Base-by-base conservation (phyloP, 1,139 yeast genomes). In the Yamadazyma blattariae region DNA sequence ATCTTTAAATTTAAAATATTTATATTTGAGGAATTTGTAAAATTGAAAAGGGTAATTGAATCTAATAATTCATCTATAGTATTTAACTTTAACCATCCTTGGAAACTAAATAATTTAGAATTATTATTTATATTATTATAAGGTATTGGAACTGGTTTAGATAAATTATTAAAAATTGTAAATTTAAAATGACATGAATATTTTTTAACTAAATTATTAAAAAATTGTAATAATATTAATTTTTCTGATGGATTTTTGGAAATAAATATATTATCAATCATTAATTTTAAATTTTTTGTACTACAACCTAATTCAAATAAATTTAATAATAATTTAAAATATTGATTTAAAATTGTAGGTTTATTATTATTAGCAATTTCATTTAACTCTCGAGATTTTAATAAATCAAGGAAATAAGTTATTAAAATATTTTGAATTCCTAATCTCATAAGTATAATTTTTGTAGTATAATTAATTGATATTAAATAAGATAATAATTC, bases 301-400 rank as follows among this genome's bases (percentile, higher is more conserved):
- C 56, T 57, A 47, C 69, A 61, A 0, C 75, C 75, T 17, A 67
- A 47, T 41, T 67, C 72, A 34, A 59, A 44, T 26, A 67, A 52
- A 9, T 45, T 36, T 1, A 59, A 36, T 10, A 64, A 46, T 17
- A 67, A 39, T n/a, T 61, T 46, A 19, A 47, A 37, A 21, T 50
- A 40, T 29, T 54, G 64, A 30, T 47, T 48, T 13, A 56, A 30
- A 5, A 44, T 26, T 30, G 50, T 44, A 0, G 55, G 51, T 29
- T 26, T 40, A 5, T 17, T 7, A 9, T 31, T 36, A 15, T 18
- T n/a, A 4, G 21, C 23, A 5, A 37, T 7, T 3, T 39, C 38
- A 25, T 16, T 9, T 8, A 26, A 15, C n/a, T 17, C 7, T n/a
- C 21, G 8, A 9, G 15, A 5, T 5, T 21, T 20, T 13, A 18